Conservation (phyloP, 331 rosid genomes). For the Quercus phellos region DNA sequence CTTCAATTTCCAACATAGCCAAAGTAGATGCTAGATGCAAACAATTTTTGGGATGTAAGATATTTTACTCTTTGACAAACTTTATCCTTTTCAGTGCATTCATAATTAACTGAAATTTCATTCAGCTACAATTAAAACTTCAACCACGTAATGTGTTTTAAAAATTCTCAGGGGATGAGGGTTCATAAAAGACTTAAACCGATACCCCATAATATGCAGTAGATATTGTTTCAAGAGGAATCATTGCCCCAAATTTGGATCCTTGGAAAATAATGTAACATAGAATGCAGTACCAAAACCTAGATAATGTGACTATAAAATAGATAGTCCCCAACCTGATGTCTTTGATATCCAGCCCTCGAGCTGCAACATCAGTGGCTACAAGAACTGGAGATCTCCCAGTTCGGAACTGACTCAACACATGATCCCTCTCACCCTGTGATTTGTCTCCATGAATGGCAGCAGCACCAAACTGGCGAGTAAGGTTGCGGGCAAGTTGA, state of each 20-base stretch:
- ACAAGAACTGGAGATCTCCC: slow-evolving; percentile 96
- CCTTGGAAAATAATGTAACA: background rate
- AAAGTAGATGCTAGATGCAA: background rate
- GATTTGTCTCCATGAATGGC: slow-evolving; percentile 99
- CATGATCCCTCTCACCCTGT: slow-evolving; percentile 92
- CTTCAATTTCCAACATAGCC: background rate
- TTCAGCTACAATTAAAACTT: background rate
- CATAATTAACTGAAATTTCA: background rate
- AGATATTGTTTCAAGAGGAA: too few species aligned
- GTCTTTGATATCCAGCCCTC: slow-evolving; percentile 93
- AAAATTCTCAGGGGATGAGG: too few species aligned
- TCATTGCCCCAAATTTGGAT: background rate
- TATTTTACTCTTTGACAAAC: background rate
- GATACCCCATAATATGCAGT: background rate
- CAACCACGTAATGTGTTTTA: too few species aligned
- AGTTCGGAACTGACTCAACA: slow-evolving; percentile 72
- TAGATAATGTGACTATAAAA: background rate
- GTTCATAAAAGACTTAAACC: background rate
- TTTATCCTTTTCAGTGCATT: background rate
- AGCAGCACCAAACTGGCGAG: slow-evolving; percentile 92
- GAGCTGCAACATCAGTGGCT: slow-evolving; percentile 98
- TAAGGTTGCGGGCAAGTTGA: slow-evolving; percentile 87
- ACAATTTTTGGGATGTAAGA: too few species aligned
- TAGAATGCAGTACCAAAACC: background rate
- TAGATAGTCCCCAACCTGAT: slow-evolving; percentile 60